Percentiles rank a stretch among this genome's conserved stretches.
These are phyloP conservation scores for Pseudocercospora crystallina DNA, from an alignment of 2,329 filamentous ascomycete species.

Conservation along the genomic window DNA sequence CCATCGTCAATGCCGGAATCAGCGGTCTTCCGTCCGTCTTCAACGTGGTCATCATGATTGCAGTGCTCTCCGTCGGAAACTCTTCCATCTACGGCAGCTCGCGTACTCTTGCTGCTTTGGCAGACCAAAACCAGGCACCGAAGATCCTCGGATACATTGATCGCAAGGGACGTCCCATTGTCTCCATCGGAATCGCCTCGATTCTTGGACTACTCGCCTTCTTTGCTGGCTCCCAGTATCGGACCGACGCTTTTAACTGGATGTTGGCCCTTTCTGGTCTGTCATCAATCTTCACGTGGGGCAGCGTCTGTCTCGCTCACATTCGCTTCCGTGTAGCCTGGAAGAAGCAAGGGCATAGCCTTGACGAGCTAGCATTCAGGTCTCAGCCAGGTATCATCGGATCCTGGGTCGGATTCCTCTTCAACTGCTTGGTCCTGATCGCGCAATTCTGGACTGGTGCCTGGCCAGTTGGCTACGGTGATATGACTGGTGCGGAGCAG, in stretches of 20 bases:
- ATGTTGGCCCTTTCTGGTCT: slow-evolving; percentile 73
- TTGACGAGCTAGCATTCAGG: slow-evolving; percentile 66
- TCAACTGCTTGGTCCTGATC: slow-evolving; percentile 66
- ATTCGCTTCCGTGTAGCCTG: slow-evolving; percentile 87
- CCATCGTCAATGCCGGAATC: slow-evolving; percentile 62
- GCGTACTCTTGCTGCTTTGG: slow-evolving; percentile 83
- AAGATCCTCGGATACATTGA: slow-evolving; percentile 63
- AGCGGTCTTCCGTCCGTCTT: slow-evolving; percentile 62
- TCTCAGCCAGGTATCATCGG: slow-evolving; percentile 58
- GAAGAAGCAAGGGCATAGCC: slow-evolving; percentile 62
- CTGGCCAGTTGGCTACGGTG: slow-evolving; percentile 60
- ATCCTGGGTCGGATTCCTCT: slow-evolving; percentile 60
- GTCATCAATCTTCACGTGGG: slow-evolving; percentile 76
- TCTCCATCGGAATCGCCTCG: slow-evolving; percentile 68
- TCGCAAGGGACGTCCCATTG: slow-evolving; percentile 75
- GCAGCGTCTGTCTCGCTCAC: slow-evolving; percentile 82
- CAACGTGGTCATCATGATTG: slow-evolving; percentile 65
- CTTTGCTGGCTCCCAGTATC: slow-evolving; percentile 64
- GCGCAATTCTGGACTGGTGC: slow-evolving; percentile 79
- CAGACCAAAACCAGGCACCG: slow-evolving; percentile 62
- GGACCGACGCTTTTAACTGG: slow-evolving; percentile 72
- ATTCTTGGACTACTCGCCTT: slow-evolving; percentile 72
- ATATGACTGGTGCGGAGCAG: slow-evolving; percentile 15
- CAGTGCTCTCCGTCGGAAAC: slow-evolving; percentile 60
- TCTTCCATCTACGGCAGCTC: slow-evolving; percentile 62